Evolutionary conservation across 1,284 basidiomycete species (phyloP).

Genomic region (Rhodotorula glutinis): DNA sequence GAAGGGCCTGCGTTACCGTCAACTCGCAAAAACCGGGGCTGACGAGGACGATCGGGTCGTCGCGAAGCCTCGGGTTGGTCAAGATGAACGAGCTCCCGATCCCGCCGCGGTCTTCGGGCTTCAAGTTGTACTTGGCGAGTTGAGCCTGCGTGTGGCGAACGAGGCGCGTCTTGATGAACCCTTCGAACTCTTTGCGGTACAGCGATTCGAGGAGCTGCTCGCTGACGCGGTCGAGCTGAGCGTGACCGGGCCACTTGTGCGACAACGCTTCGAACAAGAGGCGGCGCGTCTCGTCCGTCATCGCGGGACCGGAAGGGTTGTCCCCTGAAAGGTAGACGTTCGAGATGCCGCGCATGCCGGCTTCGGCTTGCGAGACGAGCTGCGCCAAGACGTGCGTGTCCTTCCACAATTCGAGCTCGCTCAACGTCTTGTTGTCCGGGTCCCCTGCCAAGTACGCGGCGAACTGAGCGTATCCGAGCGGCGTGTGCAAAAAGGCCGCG

Average conservation of each 20-base stretch:
- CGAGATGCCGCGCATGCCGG: constrained; percentile 11
- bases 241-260: neutral
- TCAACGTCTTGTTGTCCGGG: neutral
- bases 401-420: constrained; percentile 27
- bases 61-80: constrained; percentile 28
- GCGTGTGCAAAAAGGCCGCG: constrained; percentile 24
- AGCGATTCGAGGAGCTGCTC: constrained; percentile 23
- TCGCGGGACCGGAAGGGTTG: neutral
- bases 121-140: constrained; percentile 16
- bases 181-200: constrained; percentile 15
- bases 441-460: constrained; percentile 15
- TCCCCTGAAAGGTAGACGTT: constrained; percentile 8
- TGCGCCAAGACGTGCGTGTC: constrained; percentile 9
- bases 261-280: neutral
- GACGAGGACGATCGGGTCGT: constrained; percentile 45
- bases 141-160: constrained; percentile 25
- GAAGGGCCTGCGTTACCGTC: constrained; percentile 15
- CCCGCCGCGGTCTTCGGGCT: constrained; percentile 14
- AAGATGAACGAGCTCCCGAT: constrained; percentile 23
- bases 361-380: neutral
- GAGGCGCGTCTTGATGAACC: constrained; percentile 22
- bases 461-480: constrained; percentile 30
- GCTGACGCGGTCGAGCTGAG: constrained; percentile 10
- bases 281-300: neutral
- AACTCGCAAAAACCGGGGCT: constrained; percentile 38